Conservation (phyloP, 176 grass and related monocot genomes). For the Olyra latifolia region DNA sequence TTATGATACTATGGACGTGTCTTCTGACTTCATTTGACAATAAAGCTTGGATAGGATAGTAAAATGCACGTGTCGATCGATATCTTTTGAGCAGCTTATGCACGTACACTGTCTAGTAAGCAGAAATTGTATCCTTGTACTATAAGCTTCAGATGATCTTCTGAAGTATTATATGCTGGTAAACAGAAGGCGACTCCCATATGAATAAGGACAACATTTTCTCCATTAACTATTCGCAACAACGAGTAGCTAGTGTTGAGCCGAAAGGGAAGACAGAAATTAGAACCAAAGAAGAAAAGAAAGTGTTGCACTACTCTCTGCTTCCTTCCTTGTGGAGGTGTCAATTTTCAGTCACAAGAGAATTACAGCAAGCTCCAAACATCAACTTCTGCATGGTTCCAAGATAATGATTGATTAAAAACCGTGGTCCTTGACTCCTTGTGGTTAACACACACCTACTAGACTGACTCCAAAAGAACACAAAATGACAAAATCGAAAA, state of each 20-base stretch:
- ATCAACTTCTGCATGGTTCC: not conserved
- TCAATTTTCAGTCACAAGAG: not conserved
- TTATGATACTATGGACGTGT: conserved; percentile 3
- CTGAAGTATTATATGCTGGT: not conserved
- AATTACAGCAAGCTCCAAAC: not conserved
- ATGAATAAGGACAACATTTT: not conserved
- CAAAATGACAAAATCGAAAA: not conserved
- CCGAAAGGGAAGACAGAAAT: not conserved
- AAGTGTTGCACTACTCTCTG: not conserved
- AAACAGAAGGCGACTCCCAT: conserved; percentile 1
- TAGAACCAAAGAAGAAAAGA: not conserved
- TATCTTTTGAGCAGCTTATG: not conserved
- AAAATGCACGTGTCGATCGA: not conserved
- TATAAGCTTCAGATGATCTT: not conserved
- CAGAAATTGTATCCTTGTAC: not conserved
- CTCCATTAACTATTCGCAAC: not conserved
- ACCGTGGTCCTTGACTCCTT: not conserved
- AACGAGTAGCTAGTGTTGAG: too few species aligned
- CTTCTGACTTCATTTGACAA: conserved; percentile 11
- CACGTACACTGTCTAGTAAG: not conserved
- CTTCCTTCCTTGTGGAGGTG: not conserved
- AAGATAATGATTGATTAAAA: not conserved
- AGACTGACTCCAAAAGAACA: too few species aligned
- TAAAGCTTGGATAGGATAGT: not conserved
- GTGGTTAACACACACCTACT: conserved; percentile 11